A percentile compares a stretch with the other conserved stretches of the same genome.
These are phyloP conservation scores for Nakazawaea siamensis DNA, from an alignment of 805 yeast species.

Conservation along the genomic window DNA sequence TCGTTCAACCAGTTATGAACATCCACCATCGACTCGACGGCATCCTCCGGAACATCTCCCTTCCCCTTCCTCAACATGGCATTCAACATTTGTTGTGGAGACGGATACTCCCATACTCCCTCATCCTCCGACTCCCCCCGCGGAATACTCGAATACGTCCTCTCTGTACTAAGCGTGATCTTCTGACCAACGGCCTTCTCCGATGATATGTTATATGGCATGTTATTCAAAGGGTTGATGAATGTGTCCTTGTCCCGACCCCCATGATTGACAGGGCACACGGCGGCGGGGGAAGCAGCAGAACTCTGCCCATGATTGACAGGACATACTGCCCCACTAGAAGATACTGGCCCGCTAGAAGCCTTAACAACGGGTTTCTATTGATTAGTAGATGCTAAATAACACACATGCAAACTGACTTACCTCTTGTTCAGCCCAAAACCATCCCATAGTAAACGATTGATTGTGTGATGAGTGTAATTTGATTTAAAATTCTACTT, in stretches of 20 bases:
- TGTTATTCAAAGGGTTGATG: slow-evolving; percentile 79
- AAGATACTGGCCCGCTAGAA: no score
- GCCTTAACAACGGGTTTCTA: no score
- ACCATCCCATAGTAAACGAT: slow-evolving; percentile 68
- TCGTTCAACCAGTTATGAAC: slow-evolving; percentile 95
- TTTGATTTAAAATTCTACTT: no score
- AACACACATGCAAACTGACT: no score
- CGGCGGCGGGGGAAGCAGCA: slow-evolving; percentile 20
- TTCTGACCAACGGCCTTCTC: slow-evolving; percentile 74
- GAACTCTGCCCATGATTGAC: slow-evolving; percentile 15
- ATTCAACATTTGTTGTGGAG: slow-evolving; percentile 98
- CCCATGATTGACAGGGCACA: slow-evolving; percentile 22
- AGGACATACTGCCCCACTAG: slow-evolving; percentile 18
- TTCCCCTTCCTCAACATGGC: slow-evolving; percentile 96
- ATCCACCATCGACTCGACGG: slow-evolving; percentile 94
- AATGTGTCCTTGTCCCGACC: slow-evolving; percentile 21
- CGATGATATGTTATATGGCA: slow-evolving; percentile 70
- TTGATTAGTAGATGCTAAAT: no score
- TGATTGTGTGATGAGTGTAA: no score
- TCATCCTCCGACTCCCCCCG: slow-evolving; percentile 56
- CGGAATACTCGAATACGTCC: slow-evolving; percentile 82
- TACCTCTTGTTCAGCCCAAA: slow-evolving; percentile 85
- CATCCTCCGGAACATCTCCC: slow-evolving; percentile 86
- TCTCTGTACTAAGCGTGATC: slow-evolving; percentile 68
- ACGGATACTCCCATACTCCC: slow-evolving; percentile 97